Base-by-base conservation (phyloP, 345 rosid species). In the Murraya koenigii region DNA sequence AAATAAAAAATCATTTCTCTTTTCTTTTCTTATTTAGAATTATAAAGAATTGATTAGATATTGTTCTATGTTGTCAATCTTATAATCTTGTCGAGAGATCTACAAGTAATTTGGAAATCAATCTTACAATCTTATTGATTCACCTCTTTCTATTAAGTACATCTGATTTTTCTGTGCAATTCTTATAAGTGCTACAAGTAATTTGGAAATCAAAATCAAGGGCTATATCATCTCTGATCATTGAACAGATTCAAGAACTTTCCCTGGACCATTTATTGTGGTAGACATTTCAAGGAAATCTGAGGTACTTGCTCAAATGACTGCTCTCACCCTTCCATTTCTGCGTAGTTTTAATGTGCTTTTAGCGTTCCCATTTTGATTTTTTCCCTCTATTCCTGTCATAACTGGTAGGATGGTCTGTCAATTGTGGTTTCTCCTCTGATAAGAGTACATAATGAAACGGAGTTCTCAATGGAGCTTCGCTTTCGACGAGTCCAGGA, bases 231-330 rank as follows among this genome's bases (percentile, higher is more conserved):
- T 39, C 66, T 77, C 66, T 71, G 71, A 14, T 32, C 67, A 75
- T 84, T 81, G 54, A 82, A 66, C 90, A 95, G 98, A 88, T 85
- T 89, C 97, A 75, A 93, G 83, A 86, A 88, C 89, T 82, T 87
- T 88, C 77, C 98, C 98, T 44, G 98, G 98, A 66, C 98, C 98
- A 13, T 87, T 92, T 82, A 54, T 95, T 82, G 90, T 95, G 63
- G 88, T 90, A 75, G 95, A 92, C 80, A 78, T 90, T 81, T 85
- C 86, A 80, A 90, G 91, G 70, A 88, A 82, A 76, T 75, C 85
- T 73, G 93, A 92, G 97, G 98, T 95, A 84, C 66, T 69, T 83
- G 68, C 58, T 61, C 75, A 69, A 75, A 78, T 61, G 71, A 44
- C 49, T 71, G 59, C 75, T 68, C 60, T 39, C 69, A 74, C 67